Evolutionary conservation across 768 basidiomycete species (phyloP).

Genomic region (Tephrocybe sp.): DNA sequence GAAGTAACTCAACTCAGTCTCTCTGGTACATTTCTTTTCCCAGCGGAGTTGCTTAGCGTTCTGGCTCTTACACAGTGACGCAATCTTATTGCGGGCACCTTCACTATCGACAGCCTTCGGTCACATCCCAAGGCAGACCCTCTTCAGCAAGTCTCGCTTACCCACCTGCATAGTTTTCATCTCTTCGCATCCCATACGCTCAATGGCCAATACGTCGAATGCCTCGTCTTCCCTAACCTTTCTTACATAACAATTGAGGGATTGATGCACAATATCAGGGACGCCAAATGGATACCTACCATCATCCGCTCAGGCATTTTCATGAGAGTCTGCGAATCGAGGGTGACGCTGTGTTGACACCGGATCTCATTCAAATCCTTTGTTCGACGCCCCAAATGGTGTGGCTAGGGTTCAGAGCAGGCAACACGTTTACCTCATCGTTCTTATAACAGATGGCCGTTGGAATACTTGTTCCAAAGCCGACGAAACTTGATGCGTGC

Average conservation of each 20-base stretch:
- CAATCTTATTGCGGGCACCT: not conserved
- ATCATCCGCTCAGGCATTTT: constrained; percentile 1
- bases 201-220: not conserved
- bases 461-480: constrained; percentile 3
- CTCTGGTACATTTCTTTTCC: not conserved
- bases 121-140: not conserved
- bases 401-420: constrained; percentile 1
- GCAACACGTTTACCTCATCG: constrained; percentile 2
- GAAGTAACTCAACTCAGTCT: constrained; percentile 7
- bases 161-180: not conserved
- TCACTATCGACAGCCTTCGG: not conserved
- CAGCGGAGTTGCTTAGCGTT: not conserved
- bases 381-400: not conserved
- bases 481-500: constrained; percentile 4
- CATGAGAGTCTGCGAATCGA: constrained; percentile 1
- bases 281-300: not conserved
- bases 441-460: constrained; percentile 1
- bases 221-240: constrained; percentile 5
- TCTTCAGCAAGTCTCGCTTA: not conserved
- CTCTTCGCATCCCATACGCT: not conserved
- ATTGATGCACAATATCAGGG: not conserved
- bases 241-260: not conserved
- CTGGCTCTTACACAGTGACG: not conserved
- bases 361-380: not conserved
- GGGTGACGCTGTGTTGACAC: not conserved